Base-by-base conservation (phyloP, 2,329 filamentous ascomycete genomes). In the Torrubiella hemipterigena region DNA sequence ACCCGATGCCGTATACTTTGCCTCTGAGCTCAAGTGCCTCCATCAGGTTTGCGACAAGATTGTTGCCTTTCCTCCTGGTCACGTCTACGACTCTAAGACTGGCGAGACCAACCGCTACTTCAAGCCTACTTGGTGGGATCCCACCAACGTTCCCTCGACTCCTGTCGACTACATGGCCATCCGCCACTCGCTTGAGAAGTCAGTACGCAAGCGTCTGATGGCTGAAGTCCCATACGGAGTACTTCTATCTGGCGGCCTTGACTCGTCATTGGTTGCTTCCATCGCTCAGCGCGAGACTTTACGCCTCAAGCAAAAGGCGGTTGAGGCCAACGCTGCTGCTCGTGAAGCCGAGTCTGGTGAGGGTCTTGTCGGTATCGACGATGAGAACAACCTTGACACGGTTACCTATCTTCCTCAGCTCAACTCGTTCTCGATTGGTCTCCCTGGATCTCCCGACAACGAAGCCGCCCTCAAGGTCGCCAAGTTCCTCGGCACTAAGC, bases 181-280 rank as follows among this genome's bases (percentile, higher is more conserved):
- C 45, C 76, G 91, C 43, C 72, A 80, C 51, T 77, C 80, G 2
- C 69, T 98, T 38, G 91, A 96, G 68, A 82, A 77, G 58, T 77
- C 91, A 9, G 91, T 98, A 35, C 77, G 89, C 51, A 98, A 98
- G 67, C 80, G 91, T 43, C 69, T 98, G 55, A 98, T 98, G 91
- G 91, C 91, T 15, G 91, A 98, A 61, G 91, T 98, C 21, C 91
- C 91, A 12, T 98, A 95, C 55, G 91, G 91, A 58, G 91, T 98
- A 15, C 65, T 98, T 36, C 69, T 98, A 30, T 98, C 91, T 31
- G 91, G 91, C 50, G 91, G 91, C 46, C 70, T 98, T 31, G 91
- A 98, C 59, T 98, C 91, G 28, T 94, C 85, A 55, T 63, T 98
- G 58, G 85, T 95, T 20, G 91, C 91, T 22, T 77, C 91, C 3